phyloP scores from a whole-genome alignment of 2,329 filamentous ascomycete species.

The Beauveria brongniartii region DNA sequence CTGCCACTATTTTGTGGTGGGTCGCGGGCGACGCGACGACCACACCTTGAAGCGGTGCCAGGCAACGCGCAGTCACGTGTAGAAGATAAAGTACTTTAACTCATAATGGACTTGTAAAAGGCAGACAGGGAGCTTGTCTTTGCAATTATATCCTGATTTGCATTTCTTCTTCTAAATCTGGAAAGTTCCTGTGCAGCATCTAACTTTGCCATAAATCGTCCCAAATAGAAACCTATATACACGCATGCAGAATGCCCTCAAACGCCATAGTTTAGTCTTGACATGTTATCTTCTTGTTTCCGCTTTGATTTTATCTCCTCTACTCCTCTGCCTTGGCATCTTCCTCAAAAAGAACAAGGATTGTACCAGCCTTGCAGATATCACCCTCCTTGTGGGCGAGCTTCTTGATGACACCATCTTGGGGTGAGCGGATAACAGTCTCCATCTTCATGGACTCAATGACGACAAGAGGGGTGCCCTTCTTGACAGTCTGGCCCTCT shows the following conservation, averaged over 20 bases:
- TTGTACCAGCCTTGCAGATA: constrained; percentile 69
- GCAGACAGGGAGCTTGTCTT: not conserved
- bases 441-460: constrained; percentile 92
- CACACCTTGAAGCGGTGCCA: not conserved
- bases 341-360: constrained; percentile 66
- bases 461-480: constrained; percentile 81
- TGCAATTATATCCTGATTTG: not conserved
- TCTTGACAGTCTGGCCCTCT: constrained; percentile 74
- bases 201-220: constrained; percentile 2
- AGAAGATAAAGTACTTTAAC: not conserved
- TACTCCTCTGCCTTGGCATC: constrained; percentile 22
- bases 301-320: not conserved
- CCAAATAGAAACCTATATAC: constrained; percentile 10
- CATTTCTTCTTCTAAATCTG: constrained; percentile 4
- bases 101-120: not conserved
- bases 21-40: constrained; percentile 10
- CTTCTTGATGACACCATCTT: constrained; percentile 62
- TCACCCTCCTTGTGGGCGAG: constrained; percentile 69
- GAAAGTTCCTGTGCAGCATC: not conserved
- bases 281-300: too few species aligned
- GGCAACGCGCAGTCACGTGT: constrained; percentile 7
- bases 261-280: constrained; percentile 4
- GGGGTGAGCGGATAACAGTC: constrained; percentile 71
- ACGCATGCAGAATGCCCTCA: constrained; percentile 9
- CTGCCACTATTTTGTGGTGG: constrained; percentile 5